Percentiles rank a stretch among this genome's conserved stretches.
phyloP scores from a whole-genome alignment of 768 basidiomycete genomes.

The Amylocystis lapponica region DNA sequence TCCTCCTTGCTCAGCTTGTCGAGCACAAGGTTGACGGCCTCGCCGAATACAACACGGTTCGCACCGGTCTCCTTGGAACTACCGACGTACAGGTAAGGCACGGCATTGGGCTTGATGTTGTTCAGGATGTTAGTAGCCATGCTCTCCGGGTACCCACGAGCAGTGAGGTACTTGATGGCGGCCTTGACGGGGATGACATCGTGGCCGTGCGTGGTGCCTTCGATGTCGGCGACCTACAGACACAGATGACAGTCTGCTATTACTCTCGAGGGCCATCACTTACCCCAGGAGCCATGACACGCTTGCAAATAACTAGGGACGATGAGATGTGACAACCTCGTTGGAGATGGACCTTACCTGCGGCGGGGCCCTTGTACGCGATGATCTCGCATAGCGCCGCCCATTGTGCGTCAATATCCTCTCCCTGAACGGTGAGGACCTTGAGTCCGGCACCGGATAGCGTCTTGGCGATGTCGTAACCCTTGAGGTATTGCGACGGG shows the following conservation, averaged over 20 bases:
- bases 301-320: conserved; percentile 60
- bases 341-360: conserved; percentile 36
- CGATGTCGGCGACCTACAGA: conserved; percentile 68
- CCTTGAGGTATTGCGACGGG: conserved; percentile 80
- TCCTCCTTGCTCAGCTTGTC: conserved; percentile 74
- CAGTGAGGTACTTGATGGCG: conserved; percentile 67
- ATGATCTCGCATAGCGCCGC: conserved; percentile 51
- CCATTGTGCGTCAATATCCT: conserved; percentile 79
- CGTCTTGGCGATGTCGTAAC: conserved; percentile 66
- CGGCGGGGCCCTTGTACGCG: conserved; percentile 68
- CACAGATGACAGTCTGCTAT: neutral
- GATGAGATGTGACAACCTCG: neutral
- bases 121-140: conserved; percentile 49
- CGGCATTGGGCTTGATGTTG: conserved; percentile 53
- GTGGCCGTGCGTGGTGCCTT: conserved; percentile 77
- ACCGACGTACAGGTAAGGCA: conserved; percentile 61
- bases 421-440: conserved; percentile 67
- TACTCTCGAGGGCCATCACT: too few relatives aligned
- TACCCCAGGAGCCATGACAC: conserved; percentile 46
- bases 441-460: conserved; percentile 79
- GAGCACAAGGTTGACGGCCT: conserved; percentile 75
- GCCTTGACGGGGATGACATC: conserved; percentile 81
- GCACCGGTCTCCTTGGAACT: conserved; percentile 71
- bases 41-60: conserved; percentile 80
- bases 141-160: conserved; percentile 49